A percentile compares a stretch with the other conserved stretches of the same genome.
phyloP scores from a whole-genome alignment of 2,329 filamentous ascomycete species.

The Tolypocladium album region DNA sequence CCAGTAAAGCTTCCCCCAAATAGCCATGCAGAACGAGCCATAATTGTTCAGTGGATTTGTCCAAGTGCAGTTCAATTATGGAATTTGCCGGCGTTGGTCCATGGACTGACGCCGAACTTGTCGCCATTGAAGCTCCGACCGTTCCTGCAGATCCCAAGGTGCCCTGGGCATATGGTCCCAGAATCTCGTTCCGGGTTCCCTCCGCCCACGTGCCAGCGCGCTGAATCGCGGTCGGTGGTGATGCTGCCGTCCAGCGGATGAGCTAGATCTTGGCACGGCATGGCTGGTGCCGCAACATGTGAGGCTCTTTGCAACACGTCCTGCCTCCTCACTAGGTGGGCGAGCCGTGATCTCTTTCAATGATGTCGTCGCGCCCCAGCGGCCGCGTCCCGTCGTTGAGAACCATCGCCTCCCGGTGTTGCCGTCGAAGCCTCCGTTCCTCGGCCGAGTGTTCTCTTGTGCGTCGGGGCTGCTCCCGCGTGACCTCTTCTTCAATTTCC shows the following conservation, averaged over 20 bases:
- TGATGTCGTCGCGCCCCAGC: slow-evolving; percentile 65
- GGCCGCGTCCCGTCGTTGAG: slow-evolving; percentile 76
- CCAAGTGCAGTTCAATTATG: background rate
- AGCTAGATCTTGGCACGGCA: background rate
- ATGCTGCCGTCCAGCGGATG: background rate
- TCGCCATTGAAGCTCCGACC: background rate
- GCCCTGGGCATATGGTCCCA: background rate
- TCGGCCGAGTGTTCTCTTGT: slow-evolving; percentile 44
- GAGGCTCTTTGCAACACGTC: background rate
- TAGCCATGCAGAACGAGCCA: no score
- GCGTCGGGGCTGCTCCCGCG: slow-evolving; percentile 14
- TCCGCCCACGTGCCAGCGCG: background rate
- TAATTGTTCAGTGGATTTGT: background rate
- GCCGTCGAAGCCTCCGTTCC: slow-evolving; percentile 63
- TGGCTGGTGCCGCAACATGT: background rate
- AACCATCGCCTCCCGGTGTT: slow-evolving; percentile 81
- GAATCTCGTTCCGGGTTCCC: background rate
- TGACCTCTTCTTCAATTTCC: slow-evolving; percentile 18
- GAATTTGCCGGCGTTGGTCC: background rate
- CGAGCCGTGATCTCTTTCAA: slow-evolving; percentile 48
- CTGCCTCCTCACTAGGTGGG: slow-evolving; percentile 13
- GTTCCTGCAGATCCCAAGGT: background rate
- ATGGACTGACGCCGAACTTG: background rate
- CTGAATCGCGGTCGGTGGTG: background rate
- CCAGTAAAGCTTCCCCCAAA: background rate